Percentiles rank a stretch among this genome's conserved stretches.
phyloP scores from a whole-genome alignment of 306 rosid genomes.

The Cicer cuneatum region DNA sequence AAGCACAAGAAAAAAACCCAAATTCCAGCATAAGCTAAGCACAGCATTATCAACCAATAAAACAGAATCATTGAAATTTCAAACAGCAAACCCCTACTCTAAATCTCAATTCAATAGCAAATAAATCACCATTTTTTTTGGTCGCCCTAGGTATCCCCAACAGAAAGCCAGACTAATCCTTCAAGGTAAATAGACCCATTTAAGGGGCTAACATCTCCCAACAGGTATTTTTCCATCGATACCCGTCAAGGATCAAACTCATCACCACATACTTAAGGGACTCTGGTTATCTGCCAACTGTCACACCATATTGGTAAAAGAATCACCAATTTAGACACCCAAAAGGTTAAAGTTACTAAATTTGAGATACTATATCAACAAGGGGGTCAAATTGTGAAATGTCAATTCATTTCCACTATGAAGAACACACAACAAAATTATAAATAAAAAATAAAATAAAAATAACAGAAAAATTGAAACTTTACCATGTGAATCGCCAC shows the following conservation, averaged over 20 bases:
- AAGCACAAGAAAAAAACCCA: constrained; percentile 27
- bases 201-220: no score
- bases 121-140: constrained; percentile 1
- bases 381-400: not conserved
- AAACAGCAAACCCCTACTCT: constrained; percentile 27
- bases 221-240: no score
- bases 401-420: constrained; percentile 5
- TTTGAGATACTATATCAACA: not conserved
- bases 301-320: not conserved
- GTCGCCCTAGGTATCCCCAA: no score
- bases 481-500: constrained; percentile 81
- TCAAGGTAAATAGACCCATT: no score
- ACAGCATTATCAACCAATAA: constrained; percentile 25
- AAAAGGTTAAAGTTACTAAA: constrained; percentile 21
- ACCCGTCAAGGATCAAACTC: no score
- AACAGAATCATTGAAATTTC: not conserved
- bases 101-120: constrained; percentile 14
- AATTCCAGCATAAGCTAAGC: constrained; percentile 34
- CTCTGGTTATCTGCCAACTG: no score
- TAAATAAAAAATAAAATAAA: constrained; percentile 10
- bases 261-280: no score
- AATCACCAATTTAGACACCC: constrained; percentile 32
- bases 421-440: constrained; percentile 2
- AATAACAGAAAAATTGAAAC: constrained; percentile 3
- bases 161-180: no score